phyloP scores from a whole-genome alignment of 345 rosid species.

The Salix brachista region DNA sequence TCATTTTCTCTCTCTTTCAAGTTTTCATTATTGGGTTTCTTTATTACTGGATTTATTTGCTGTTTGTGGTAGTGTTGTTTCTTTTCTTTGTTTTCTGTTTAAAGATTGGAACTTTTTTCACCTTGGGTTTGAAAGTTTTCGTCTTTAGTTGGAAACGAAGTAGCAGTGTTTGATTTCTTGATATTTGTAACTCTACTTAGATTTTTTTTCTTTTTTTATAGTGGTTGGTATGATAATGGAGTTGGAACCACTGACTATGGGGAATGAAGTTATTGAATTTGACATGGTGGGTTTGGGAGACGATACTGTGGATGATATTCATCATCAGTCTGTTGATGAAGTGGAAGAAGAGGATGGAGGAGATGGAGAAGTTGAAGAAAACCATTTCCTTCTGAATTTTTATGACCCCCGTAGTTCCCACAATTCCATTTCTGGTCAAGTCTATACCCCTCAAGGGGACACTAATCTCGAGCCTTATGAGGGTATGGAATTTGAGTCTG shows the following conservation, averaged over 20 bases:
- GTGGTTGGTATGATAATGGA: conserved; percentile 1
- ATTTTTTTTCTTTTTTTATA: not conserved
- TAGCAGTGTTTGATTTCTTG: not conserved
- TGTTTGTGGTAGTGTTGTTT: no score
- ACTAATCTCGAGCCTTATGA: conserved; percentile 54
- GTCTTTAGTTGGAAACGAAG: not conserved
- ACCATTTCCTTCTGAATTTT: not conserved
- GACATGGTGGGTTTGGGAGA: conserved; percentile 41
- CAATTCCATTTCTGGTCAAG: conserved; percentile 14
- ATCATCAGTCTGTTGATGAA: conserved; percentile 10
- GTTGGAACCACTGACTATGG: conserved; percentile 18
- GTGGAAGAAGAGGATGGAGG: not conserved
- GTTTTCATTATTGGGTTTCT: not conserved
- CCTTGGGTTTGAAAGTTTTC: not conserved
- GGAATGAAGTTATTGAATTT: conserved; percentile 43
- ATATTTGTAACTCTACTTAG: not conserved
- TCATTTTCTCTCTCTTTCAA: not conserved
- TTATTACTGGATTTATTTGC: not conserved
- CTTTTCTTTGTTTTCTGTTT: no score
- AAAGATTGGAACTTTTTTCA: not conserved
- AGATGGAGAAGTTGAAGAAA: not conserved
- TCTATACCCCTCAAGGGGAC: conserved; percentile 35
- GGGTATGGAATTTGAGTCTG: conserved; percentile 65
- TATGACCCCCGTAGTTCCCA: not conserved
- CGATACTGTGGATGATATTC: conserved; percentile 27